Evolutionary conservation across 805 yeast species (phyloP).

Genomic region (Grigorovia transvaalensis): DNA sequence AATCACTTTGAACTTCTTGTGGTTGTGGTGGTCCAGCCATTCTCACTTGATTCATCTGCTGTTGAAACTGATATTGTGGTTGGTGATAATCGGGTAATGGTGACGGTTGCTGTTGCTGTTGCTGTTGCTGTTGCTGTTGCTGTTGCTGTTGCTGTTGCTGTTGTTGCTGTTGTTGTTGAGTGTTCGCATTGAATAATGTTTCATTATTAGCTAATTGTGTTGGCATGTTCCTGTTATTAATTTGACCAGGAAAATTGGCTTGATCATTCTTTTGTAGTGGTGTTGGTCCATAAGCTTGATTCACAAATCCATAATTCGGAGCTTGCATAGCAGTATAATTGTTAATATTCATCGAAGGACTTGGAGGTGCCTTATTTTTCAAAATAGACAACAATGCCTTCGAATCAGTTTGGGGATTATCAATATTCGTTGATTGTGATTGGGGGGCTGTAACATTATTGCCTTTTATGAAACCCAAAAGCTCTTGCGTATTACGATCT

Average conservation of each 20-base stretch:
- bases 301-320: not conserved
- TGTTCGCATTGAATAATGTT: not conserved
- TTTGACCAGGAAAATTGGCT: not conserved
- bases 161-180: conserved; percentile 1
- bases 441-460: not conserved
- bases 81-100: not conserved
- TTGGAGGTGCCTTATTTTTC: not conserved
- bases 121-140: no score
- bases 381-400: not conserved
- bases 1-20: conserved; percentile 4
- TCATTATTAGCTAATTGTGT: not conserved
- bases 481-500: not conserved
- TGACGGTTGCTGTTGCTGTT: not conserved
- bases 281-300: not conserved
- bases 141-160: no score
- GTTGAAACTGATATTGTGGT: not conserved
- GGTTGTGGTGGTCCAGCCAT: not conserved
- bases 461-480: not conserved
- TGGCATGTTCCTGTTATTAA: not conserved
- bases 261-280: not conserved
- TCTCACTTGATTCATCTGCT: not conserved
- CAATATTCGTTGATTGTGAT: not conserved
- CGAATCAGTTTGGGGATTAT: not conserved
- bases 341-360: not conserved
- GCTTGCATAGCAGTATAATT: not conserved